A percentile compares a stretch with the other conserved stretches of the same genome.
These are phyloP conservation scores for Diplocarpon rosae DNA, from an alignment of 2,329 filamentous ascomycete genomes.

Conservation along the genomic window DNA sequence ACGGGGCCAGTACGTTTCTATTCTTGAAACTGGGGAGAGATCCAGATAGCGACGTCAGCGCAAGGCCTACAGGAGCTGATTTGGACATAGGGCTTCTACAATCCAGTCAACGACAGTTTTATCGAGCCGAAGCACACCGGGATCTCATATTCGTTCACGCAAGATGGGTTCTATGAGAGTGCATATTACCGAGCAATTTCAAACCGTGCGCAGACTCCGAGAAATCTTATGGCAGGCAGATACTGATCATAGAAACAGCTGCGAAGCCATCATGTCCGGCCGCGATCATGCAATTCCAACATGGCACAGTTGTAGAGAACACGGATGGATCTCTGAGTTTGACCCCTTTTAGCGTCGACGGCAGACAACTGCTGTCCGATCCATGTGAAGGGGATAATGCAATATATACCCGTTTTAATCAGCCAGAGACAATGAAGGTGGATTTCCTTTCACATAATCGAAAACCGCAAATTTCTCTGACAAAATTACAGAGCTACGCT, in stretches of 20 bases:
- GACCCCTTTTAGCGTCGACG: constrained; percentile 52
- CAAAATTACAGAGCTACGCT: constrained; percentile 26
- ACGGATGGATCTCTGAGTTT: constrained; percentile 47
- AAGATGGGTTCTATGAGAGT: constrained; percentile 56
- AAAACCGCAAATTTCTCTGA: constrained; percentile 1
- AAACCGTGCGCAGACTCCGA: constrained; percentile 43
- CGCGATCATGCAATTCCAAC: constrained; percentile 63
- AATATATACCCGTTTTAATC: constrained; percentile 56
- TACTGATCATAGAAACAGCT: constrained; percentile 32
- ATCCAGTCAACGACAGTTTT: constrained; percentile 53
- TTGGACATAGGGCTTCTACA: constrained; percentile 50
- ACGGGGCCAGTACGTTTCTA: constrained; percentile 51
- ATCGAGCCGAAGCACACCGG: constrained; percentile 56
- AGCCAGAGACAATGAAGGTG: constrained; percentile 52
- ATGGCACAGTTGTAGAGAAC: constrained; percentile 48
- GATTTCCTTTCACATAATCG: constrained; percentile 3
- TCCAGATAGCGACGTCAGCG: constrained; percentile 1
- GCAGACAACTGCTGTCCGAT: constrained; percentile 53
- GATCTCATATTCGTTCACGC: constrained; percentile 64
- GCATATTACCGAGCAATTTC: constrained; percentile 59
- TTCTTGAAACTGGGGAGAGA: constrained; percentile 17
- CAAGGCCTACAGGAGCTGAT: constrained; percentile 9
- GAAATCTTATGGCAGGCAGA: neutral
- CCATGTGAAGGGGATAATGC: constrained; percentile 44
- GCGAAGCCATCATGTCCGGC: constrained; percentile 47